A percentile compares a stretch with the other conserved stretches of the same genome.
phyloP scores from a whole-genome alignment of 345 rosid species.

The Gossypium turneri region DNA sequence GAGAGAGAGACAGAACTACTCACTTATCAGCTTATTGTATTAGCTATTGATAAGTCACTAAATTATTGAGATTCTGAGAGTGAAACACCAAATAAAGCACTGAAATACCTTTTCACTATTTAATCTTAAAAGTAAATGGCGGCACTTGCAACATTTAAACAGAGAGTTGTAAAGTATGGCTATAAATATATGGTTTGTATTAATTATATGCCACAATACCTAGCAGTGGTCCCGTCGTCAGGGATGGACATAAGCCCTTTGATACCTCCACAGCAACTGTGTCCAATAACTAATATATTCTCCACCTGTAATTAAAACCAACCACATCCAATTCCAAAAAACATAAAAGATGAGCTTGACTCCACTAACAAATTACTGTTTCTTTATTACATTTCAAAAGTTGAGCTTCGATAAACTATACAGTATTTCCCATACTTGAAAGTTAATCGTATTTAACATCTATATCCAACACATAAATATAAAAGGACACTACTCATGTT shows the following conservation, averaged over 20 bases:
- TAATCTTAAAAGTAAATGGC: neutral
- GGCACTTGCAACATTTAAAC: neutral
- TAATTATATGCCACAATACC: constrained; percentile 27
- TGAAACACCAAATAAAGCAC: no score
- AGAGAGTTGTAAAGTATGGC: neutral
- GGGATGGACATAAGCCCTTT: constrained; percentile 86
- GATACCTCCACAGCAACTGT: constrained; percentile 95
- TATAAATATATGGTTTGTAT: neutral
- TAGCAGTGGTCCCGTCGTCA: constrained; percentile 50
- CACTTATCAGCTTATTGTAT: neutral
- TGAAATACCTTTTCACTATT: neutral
- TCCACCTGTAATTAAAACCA: constrained; percentile 53
- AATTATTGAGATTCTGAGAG: no score
- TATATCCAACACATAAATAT: no score
- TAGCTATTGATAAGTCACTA: neutral
- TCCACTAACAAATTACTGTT: neutral
- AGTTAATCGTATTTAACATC: no score
- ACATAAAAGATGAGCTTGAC: neutral
- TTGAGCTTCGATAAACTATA: no score
- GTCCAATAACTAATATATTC: constrained; percentile 83
- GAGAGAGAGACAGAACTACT: neutral
- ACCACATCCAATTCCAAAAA: constrained; percentile 9
- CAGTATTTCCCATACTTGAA: no score
- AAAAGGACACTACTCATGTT: no score
- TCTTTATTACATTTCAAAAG: no score